Percentiles rank a stretch among this genome's conserved stretches.
These are phyloP conservation scores for Geranomyces michiganensis DNA, from an alignment of 192 early-diverging fungal genomes.

Conservation along the genomic window DNA sequence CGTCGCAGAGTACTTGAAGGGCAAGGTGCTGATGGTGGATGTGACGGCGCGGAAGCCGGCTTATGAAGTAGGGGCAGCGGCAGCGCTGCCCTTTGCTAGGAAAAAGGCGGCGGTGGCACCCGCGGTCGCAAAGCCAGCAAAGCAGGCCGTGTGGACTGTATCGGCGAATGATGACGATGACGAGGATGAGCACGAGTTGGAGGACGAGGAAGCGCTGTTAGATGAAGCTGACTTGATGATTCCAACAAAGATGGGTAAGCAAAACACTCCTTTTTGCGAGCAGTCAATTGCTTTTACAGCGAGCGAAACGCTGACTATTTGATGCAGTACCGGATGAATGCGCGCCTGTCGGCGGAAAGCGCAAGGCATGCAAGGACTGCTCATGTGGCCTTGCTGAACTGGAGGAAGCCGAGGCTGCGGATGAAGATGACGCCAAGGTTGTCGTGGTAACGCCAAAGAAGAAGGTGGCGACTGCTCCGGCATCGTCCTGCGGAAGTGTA, in stretches of 20 bases:
- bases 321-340: constrained; percentile 66
- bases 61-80: constrained; percentile 84
- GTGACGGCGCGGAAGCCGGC: constrained; percentile 69
- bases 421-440: constrained; percentile 36
- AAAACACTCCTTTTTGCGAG: too few relatives aligned
- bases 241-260: constrained; percentile 60
- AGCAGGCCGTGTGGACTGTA: constrained; percentile 72
- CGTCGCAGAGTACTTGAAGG: constrained; percentile 39
- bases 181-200: constrained; percentile 74
- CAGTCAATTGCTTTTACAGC: neutral
- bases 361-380: constrained; percentile 98
- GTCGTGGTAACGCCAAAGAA: constrained; percentile 43
- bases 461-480: constrained; percentile 44
- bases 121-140: constrained; percentile 32
- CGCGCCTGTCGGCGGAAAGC: constrained; percentile 67
- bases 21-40: constrained; percentile 53
- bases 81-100: constrained; percentile 71
- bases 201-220: constrained; percentile 84
- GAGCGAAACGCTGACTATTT: neutral
- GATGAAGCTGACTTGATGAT: constrained; percentile 79
- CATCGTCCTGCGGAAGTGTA: constrained; percentile 68
- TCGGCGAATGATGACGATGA: constrained; percentile 69
- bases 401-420: constrained; percentile 50
- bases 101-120: constrained; percentile 52
- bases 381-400: constrained; percentile 88